These are phyloP conservation scores for Sphagnum contortum DNA, from an alignment of 225 moss, liverwort and hornwort species.

Conservation along the genomic window DNA sequence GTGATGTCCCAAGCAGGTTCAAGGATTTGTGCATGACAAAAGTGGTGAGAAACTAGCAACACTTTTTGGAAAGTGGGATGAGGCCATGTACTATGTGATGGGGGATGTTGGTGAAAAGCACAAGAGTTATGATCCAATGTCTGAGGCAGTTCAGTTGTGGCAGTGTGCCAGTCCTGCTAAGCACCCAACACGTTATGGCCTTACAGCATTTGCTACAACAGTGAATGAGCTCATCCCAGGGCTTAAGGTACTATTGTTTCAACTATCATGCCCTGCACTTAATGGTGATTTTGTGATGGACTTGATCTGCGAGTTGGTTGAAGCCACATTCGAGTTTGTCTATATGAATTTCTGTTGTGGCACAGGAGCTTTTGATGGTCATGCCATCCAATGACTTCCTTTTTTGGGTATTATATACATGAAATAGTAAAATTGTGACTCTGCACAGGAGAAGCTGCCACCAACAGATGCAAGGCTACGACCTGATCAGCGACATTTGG, in stretches of 20 bases:
- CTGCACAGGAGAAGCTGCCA: slow-evolving; percentile 69
- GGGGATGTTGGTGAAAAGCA: slow-evolving; percentile 83
- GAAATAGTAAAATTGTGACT: too few relatives aligned
- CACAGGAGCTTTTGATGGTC: too few relatives aligned
- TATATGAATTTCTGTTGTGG: too few relatives aligned
- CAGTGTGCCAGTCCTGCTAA: slow-evolving; percentile 71
- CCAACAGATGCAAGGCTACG: slow-evolving; percentile 95
- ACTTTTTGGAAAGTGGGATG: slow-evolving; percentile 98
- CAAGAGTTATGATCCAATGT: slow-evolving; percentile 87
- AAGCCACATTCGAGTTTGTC: too few relatives aligned
- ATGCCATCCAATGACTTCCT: too few relatives aligned
- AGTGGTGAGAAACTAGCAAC: slow-evolving; percentile 87
- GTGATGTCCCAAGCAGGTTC: slow-evolving; percentile 47
- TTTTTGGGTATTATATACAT: too few relatives aligned
- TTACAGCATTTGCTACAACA: slow-evolving; percentile 82
- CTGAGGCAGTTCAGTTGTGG: slow-evolving; percentile 91
- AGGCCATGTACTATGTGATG: slow-evolving; percentile 86
- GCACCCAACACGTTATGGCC: slow-evolving; percentile 77
- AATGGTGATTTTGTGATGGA: neutral
- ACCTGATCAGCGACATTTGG: slow-evolving; percentile 88
- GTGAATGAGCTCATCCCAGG: slow-evolving; percentile 94
- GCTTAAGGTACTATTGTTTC: slow-evolving; percentile 39
- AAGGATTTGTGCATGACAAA: slow-evolving; percentile 97
- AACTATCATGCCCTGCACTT: neutral
- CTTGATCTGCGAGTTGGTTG: neutral